These are phyloP conservation scores for Oxytropis ochrocephala DNA, from an alignment of 306 rosid genomes.

Conservation along the genomic window DNA sequence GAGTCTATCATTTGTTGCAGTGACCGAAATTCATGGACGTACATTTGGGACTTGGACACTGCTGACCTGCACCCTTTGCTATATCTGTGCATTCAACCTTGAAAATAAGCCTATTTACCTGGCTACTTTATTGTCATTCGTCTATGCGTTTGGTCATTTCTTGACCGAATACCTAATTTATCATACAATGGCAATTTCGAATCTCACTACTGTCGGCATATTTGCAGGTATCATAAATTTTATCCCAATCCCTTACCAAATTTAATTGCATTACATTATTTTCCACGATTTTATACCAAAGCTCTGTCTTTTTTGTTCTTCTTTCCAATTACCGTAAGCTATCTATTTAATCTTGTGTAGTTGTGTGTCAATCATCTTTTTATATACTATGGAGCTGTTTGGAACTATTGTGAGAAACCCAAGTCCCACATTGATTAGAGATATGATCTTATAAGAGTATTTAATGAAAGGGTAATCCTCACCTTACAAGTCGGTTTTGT, in stretches of 20 bases:
- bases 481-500: too few species aligned
- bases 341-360: background rate
- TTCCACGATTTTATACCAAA: background rate
- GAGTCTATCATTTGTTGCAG: constrained; percentile 28
- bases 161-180: constrained; percentile 65
- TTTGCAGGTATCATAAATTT: constrained; percentile 65
- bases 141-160: constrained; percentile 94
- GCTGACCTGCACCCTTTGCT: constrained; percentile 92
- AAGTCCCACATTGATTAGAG: too few species aligned
- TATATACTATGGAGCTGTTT: too few species aligned
- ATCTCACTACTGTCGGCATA: constrained; percentile 72
- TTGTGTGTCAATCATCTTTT: background rate
- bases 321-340: background rate
- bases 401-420: too few species aligned
- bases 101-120: constrained; percentile 80
- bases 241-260: constrained; percentile 4
- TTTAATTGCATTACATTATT: background rate
- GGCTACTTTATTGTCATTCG: constrained; percentile 74
- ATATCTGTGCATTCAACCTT: constrained; percentile 85
- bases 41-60: constrained; percentile 95
- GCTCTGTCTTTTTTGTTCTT: background rate
- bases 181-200: constrained; percentile 67
- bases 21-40: constrained; percentile 96
- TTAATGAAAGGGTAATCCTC: too few species aligned
- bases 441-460: too few species aligned